A percentile compares a stretch with the other conserved stretches of the same genome.
Conservation (phyloP, 2,329 filamentous ascomycete species). For the Hymenoscyphus repandus region DNA sequence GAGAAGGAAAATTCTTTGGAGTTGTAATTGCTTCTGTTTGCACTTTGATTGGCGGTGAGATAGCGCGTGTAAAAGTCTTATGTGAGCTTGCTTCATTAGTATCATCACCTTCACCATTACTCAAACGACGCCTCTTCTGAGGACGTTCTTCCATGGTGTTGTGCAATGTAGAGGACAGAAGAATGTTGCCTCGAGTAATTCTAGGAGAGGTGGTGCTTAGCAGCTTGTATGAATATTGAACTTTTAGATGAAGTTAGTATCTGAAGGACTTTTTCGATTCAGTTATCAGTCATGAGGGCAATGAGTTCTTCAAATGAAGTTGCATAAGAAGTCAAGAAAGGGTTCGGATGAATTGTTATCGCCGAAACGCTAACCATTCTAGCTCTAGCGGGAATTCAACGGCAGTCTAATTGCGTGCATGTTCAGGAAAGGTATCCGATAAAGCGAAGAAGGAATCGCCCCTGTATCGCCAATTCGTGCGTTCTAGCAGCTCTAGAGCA, state of each 20-base stretch:
- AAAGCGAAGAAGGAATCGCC: neutral
- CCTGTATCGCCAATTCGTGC: conserved; percentile 3
- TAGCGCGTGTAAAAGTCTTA: conserved; percentile 18
- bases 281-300: too few species aligned
- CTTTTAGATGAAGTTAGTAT: neutral
- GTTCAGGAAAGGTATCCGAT: neutral
- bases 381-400: too few species aligned
- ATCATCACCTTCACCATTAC: conserved; percentile 5
- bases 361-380: too few species aligned
- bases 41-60: conserved; percentile 28
- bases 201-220: too few species aligned
- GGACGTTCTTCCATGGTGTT: conserved; percentile 21
- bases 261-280: too few species aligned
- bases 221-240: neutral
- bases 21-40: neutral
- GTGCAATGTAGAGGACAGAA: too few species aligned
- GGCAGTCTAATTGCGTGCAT: neutral
- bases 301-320: too few species aligned
- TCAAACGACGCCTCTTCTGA: conserved; percentile 25
- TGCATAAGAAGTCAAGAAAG: too few species aligned
- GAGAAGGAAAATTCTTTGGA: conserved; percentile 38
- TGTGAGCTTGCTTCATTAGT: conserved; percentile 1
- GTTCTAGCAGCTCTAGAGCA: neutral
- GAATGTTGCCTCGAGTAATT: neutral
- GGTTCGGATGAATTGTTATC: too few species aligned